phyloP scores from a whole-genome alignment of 805 yeast genomes.

The Kuraishia borneana region DNA sequence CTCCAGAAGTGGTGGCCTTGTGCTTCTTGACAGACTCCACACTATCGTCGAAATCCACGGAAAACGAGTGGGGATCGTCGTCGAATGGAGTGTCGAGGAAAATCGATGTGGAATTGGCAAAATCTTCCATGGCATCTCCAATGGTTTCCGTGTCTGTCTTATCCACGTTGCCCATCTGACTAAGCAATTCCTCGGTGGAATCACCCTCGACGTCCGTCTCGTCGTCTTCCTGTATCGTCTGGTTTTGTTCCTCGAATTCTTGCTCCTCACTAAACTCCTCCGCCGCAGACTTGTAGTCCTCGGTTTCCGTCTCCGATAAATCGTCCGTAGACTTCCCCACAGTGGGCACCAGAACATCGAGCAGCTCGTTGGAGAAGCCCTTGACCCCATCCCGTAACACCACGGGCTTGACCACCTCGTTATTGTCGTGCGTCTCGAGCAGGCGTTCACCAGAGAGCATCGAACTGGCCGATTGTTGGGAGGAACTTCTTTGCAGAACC shows the following conservation, averaged over 20 bases:
- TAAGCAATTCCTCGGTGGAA: not conserved
- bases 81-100: conserved; percentile 11
- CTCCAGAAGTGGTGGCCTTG: conserved; percentile 3
- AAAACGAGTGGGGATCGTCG: conserved; percentile 25
- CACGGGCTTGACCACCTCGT: conserved; percentile 7
- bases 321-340: not conserved
- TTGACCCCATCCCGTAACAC: conserved; percentile 11
- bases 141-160: conserved; percentile 1
- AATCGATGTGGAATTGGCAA: not conserved
- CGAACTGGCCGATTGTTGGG: conserved; percentile 16
- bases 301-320: not conserved
- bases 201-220: not conserved
- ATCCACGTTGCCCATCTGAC: not conserved
- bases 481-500: conserved; percentile 16
- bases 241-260: not conserved
- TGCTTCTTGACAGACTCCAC: not conserved
- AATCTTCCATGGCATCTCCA: not conserved
- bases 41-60: conserved; percentile 20
- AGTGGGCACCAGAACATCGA: conserved; percentile 6
- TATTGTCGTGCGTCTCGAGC: conserved; percentile 11
- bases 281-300: conserved; percentile 2
- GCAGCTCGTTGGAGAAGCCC: conserved; percentile 11
- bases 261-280: not conserved
- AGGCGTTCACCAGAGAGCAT: conserved; percentile 16
- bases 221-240: not conserved